Evolutionary conservation across 306 rosid genomes (phyloP).

Genomic region (Malus fusca): DNA sequence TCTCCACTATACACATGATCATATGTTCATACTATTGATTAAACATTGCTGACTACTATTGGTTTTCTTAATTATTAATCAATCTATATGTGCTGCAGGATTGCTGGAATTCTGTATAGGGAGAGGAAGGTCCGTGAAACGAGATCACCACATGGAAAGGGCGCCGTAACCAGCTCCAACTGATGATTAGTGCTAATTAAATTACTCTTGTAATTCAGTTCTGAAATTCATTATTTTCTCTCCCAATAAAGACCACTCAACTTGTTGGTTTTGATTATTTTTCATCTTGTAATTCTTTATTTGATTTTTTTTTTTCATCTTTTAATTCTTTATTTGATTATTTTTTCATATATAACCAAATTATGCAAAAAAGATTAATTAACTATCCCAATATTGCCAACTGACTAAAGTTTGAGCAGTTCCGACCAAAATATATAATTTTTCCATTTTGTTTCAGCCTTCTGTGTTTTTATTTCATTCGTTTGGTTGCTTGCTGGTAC

Average conservation of each 20-base stretch:
- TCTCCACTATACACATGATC: slow-evolving; percentile 12
- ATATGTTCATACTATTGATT: neutral
- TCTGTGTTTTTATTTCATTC: neutral
- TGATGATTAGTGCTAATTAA: neutral
- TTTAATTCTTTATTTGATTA: neutral
- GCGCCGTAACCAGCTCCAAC: neutral
- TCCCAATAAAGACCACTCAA: neutral
- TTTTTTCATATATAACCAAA: too few relatives aligned
- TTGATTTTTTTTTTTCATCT: neutral
- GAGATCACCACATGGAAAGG: slow-evolving; percentile 14
- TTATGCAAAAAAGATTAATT: neutral
- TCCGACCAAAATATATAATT: neutral
- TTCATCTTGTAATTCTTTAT: neutral
- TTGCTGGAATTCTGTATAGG: slow-evolving; percentile 37
- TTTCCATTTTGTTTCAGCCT: neutral
- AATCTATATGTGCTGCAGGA: slow-evolving; percentile 18
- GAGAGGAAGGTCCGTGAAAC: slow-evolving; percentile 37
- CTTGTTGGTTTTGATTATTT: neutral
- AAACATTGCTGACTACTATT: neutral
- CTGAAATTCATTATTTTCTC: neutral
- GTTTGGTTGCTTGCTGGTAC: neutral
- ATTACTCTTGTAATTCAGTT: neutral
- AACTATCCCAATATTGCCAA: neutral
- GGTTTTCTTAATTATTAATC: neutral
- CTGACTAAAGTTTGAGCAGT: neutral